Evolutionary conservation across 148 eudicot species (phyloP).

Genomic region (Polygonum maritimum): DNA sequence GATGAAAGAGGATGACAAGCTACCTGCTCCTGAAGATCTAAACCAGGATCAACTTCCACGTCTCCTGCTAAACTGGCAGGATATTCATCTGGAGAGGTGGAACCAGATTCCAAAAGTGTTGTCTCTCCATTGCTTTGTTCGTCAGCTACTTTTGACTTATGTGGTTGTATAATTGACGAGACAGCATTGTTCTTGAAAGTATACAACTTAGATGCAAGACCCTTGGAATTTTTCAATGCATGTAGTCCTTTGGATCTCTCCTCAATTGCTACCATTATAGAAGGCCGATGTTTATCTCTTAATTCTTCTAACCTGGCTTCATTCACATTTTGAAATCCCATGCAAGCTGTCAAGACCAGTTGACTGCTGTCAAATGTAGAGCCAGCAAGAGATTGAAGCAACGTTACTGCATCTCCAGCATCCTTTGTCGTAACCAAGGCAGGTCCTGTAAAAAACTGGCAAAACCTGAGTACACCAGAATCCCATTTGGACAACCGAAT

Average conservation of each 20-base stretch:
- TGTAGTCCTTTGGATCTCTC: constrained; percentile 79
- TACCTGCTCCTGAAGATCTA: constrained; percentile 95
- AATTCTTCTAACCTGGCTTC: constrained; percentile 63
- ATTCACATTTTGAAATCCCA: constrained; percentile 89
- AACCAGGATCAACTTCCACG: constrained; percentile 46
- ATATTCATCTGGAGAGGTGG: constrained; percentile 43
- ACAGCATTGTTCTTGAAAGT: constrained; percentile 54
- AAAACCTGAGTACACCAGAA: constrained; percentile 10
- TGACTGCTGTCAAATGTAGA: constrained; percentile 99
- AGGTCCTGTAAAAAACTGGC: constrained; percentile 58
- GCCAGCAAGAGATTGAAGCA: constrained; percentile 88
- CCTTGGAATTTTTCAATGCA: constrained; percentile 61
- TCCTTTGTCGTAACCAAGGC: constrained; percentile 96
- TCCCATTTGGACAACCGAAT: not conserved
- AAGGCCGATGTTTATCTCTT: constrained; percentile 74
- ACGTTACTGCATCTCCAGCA: constrained; percentile 95
- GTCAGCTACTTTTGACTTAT: constrained; percentile 36
- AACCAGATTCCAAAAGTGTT: constrained; percentile 34
- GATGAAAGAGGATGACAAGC: constrained; percentile 6
- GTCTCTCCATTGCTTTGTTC: constrained; percentile 41
- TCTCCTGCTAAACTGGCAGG: constrained; percentile 32
- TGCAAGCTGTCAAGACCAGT: constrained; percentile 94
- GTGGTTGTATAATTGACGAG: constrained; percentile 25
- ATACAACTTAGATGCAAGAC: constrained; percentile 67
- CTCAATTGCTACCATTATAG: constrained; percentile 58